Evolutionary conservation across 2,329 filamentous ascomycete species (phyloP), one percentile per base, ranked within the genome.

Genomic region (Teratosphaeria epicoccoides): DNA sequence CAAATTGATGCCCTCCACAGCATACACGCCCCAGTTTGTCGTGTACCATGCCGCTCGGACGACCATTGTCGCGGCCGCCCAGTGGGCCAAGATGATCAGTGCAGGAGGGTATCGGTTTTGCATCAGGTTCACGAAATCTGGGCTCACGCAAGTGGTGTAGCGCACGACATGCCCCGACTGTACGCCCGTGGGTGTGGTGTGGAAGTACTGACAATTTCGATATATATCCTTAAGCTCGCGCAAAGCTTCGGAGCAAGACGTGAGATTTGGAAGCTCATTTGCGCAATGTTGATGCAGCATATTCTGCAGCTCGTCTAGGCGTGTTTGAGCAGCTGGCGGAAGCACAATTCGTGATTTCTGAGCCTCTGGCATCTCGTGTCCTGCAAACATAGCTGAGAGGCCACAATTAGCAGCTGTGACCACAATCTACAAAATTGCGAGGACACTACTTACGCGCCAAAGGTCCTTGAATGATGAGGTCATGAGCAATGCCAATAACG

Each of bases 1-100:
- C 33, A 52, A 33, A 17, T 24, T 33, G 24, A 63, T 54, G n/a
- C 60, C 61, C 28, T 56, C 48, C 6, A 62, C 26, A 6, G 55
- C 56, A 28, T 56, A 57, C 6, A 45, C 48, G 24, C 59, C 56
- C 60, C 60, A 62, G 20, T 57, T 51, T 5, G 43, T 46, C 9
- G 51, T 53, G 33, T 54, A 61, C 61, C 61, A 62, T 6, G 46
- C 55, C 9, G 49, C 45, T n/a, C 47, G 37, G 6, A 58, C 22
- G 43, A 52, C 48, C 14, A 53, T 23, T 9, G 56, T 54, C 2
- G 58, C 55, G 1, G 58, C 52, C 1, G 57, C 56, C 45, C 57
- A 64, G 49, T 63, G 55, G 2, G 58, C 59, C 1, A 62, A 49
- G 7, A 63, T 55, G 14, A 64, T 52, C 3, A 64, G 52, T 11